Base-by-base conservation (phyloP, 768 basidiomycete species). In the Inosperma sp. region DNA sequence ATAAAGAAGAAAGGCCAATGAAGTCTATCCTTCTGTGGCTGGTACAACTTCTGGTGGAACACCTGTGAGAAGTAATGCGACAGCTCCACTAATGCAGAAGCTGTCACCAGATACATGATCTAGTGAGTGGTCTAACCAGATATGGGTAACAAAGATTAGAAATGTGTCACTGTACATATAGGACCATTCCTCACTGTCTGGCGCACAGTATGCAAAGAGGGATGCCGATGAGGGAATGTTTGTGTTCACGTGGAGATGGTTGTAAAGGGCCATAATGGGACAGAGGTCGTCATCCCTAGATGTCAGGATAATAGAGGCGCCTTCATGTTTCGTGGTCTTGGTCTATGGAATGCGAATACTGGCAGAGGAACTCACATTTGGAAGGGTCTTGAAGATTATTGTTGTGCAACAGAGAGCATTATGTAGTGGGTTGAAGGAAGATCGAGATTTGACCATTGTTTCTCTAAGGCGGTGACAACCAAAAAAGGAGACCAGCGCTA, bases 61-160 rank as follows among this genome's bases (percentile, higher is more conserved):
- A 5, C 69, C 65, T 0, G 55, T 34, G 0, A 65, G 52, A 2
- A 71, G 61, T 3, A 68, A 49, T 30, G 65, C 57, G 0, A 66
- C 62, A 1, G 68, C 60, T 8, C 69, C 68, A 0, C 70, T 68
- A 45, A 72, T 72, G 12, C 63, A 56, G 46, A 70, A 70, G 40
- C 61, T 60, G 46, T 72, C 67, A 1, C 68, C 70, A 1, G 46
- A 21, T 8, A 63, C 43, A 9, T 21, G 23, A 1, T 44, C 49
- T 2, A 66, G 53, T 7, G 34, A 23, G 3, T 36, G 23, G 1
- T 19, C 2, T 3, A n/a, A n/a, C 59, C 57, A 60, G 35, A 60
- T 52, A 6, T 37, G 22, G 1, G 52, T 53, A 52, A 61, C 63
- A 19, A 27, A 33, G 1, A 12, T 6, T 3, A 62, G 45, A 31